A percentile compares a stretch with the other conserved stretches of the same genome.
phyloP scores from a whole-genome alignment of 208 protist genomes.

The Leptomonas pyrrhocoris region DNA sequence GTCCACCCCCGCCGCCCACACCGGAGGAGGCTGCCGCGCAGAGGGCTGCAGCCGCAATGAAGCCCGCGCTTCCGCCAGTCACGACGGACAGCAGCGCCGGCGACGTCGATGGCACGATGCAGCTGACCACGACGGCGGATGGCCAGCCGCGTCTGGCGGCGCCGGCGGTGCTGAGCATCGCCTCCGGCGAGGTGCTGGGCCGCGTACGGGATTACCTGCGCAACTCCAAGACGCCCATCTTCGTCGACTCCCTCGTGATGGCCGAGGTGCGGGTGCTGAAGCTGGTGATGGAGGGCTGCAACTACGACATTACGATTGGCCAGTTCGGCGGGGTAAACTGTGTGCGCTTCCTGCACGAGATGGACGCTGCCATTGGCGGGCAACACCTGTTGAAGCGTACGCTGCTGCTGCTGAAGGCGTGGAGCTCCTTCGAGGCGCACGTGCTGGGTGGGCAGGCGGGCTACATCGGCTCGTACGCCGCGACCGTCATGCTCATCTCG shows the following conservation, averaged over 20 bases:
- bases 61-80: constrained; percentile 30
- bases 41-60: constrained; percentile 14
- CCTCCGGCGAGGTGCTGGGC: constrained; percentile 70
- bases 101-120: constrained; percentile 56
- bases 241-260: constrained; percentile 78
- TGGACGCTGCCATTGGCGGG: constrained; percentile 80
- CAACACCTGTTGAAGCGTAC: constrained; percentile 91
- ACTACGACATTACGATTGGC: constrained; percentile 89
- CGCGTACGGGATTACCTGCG: constrained; percentile 69
- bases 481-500: constrained; percentile 91
- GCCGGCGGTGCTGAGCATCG: constrained; percentile 60
- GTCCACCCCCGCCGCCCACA: constrained; percentile 16
- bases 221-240: constrained; percentile 53
- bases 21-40: constrained; percentile 6
- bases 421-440: constrained; percentile 91
- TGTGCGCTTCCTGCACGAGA: constrained; percentile 87
- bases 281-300: constrained; percentile 86
- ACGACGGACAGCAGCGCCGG: constrained; percentile 66
- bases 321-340: constrained; percentile 91
- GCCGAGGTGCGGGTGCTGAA: constrained; percentile 90
- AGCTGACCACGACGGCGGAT: constrained; percentile 48
- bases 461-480: constrained; percentile 89
- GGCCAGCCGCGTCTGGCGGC: constrained; percentile 48
- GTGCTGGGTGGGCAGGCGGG: constrained; percentile 89
- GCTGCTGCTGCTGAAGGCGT: constrained; percentile 90